Base-by-base conservation (phyloP, 2,329 filamentous ascomycete genomes). In the Arachnomyces sp. region DNA sequence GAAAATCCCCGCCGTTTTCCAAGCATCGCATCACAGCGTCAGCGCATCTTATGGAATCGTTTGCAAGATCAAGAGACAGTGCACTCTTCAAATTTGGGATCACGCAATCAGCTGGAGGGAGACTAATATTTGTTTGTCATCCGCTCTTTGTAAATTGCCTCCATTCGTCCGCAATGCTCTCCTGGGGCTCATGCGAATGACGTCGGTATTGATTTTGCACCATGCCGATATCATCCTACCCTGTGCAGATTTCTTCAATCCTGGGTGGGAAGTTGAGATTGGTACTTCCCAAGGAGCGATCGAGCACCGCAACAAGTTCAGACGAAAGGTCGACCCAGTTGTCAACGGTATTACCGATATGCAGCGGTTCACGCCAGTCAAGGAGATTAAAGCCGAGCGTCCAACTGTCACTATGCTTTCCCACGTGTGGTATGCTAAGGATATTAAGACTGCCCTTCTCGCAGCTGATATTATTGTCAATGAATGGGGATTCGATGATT, bases 341-440 rank as follows among this genome's bases (percentile, higher is more conserved):
- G 76, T 80, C 47, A 82, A 82, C 51, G 77, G 77, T 37, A 80
- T 81, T 47, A 73, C 72, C 36, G 74, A 81, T 52, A 80, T 78
- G 74, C 74, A 76, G 35, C 74, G 74, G 43, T 81, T 81, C 53
- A 60, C 73, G 28, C 77, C 78, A 0, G 72, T 80, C 14, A 71
- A 75, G 34, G 69, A 76, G 40, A 76, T 80, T 49, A 73, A 73
- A 38, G 73, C 77, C 0, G 66, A 73, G 43, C 68, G 66, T 15
- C 78, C 78, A 2, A 82, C 78, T 0, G 77, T 80, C 2, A 77
- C 77, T 17, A 82, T 82, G 78, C 56, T 82, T 36, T 81, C 77
- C 15, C 77, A 82, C 34, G 57, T 66, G 16, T 63, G 62, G 60
- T 66, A 64, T 51, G 60, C 59, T 38, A 82, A 82, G 54, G 78